A percentile compares a stretch with the other conserved stretches of the same genome.
Evolutionary conservation across 805 yeast genomes (phyloP).

Genomic region (Myxozyma kluyveri): DNA sequence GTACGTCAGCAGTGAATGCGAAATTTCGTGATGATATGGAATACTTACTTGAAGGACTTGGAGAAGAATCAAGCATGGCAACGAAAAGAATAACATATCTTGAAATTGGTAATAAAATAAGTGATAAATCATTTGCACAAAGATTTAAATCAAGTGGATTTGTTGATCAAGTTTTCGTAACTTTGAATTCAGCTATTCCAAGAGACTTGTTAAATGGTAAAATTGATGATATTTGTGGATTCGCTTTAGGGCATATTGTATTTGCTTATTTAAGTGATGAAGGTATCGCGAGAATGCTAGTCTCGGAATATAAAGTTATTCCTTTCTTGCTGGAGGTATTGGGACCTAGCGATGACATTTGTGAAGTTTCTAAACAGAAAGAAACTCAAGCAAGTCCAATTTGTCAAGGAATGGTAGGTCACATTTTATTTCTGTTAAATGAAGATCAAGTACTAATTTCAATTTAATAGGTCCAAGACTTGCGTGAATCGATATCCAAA

Average conservation of each 20-base stretch:
- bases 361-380: slow-evolving; percentile 1
- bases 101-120: slow-evolving; percentile 22
- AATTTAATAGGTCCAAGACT: slow-evolving; percentile 20
- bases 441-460: no score
- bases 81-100: slow-evolving; percentile 14
- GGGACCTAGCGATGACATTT: slow-evolving; percentile 11
- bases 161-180: slow-evolving; percentile 7
- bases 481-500: slow-evolving; percentile 1
- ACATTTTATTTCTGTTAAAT: not conserved
- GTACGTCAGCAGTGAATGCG: slow-evolving; percentile 29
- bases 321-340: slow-evolving; percentile 4
- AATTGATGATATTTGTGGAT: slow-evolving; percentile 5
- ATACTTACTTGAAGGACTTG: slow-evolving; percentile 28
- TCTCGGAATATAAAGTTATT: slow-evolving; percentile 6
- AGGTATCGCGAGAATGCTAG: slow-evolving; percentile 14
- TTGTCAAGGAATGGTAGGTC: slow-evolving; percentile 12
- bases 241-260: slow-evolving; percentile 18
- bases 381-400: slow-evolving; percentile 3
- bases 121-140: slow-evolving; percentile 18
- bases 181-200: not conserved
- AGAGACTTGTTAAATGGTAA: not conserved
- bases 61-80: slow-evolving; percentile 4
- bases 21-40: slow-evolving; percentile 31
- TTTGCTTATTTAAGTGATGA: slow-evolving; percentile 16
- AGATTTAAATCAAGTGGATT: slow-evolving; percentile 24